Conservation (phyloP, 2,329 filamentous ascomycete species). For the Herpotrichia juniperi region DNA sequence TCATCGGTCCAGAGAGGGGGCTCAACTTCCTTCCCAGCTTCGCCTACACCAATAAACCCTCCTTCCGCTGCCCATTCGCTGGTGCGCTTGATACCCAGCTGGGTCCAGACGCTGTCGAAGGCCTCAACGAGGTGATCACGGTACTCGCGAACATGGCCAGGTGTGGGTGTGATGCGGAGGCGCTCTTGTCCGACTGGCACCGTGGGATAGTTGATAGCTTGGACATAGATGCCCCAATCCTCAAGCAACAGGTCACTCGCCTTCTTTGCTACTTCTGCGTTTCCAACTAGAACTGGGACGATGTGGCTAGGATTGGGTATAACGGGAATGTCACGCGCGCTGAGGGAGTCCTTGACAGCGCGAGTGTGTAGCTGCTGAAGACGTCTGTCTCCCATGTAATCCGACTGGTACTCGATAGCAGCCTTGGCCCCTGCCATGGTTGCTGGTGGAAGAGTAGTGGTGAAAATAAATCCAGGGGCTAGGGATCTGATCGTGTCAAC, state of each 20-base stretch:
- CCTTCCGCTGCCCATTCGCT: slow-evolving; percentile 90
- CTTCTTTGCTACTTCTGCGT: slow-evolving; percentile 88
- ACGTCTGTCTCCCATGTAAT: slow-evolving; percentile 81
- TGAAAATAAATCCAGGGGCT: slow-evolving; percentile 98
- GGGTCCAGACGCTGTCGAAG: slow-evolving; percentile 84
- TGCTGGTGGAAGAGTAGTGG: slow-evolving; percentile 91
- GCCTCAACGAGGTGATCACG: slow-evolving; percentile 85
- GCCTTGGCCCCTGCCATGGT: slow-evolving; percentile 94
- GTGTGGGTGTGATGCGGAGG: slow-evolving; percentile 93
- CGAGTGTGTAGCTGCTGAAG: slow-evolving; percentile 97
- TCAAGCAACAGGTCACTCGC: slow-evolving; percentile 91
- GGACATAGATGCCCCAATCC: slow-evolving; percentile 93
- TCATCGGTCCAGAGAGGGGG: slow-evolving; percentile 89
- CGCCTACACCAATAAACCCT: slow-evolving; percentile 93
- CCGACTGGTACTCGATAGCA: slow-evolving; percentile 93
- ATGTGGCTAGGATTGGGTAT: slow-evolving; percentile 99
- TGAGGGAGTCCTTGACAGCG: slow-evolving; percentile 85
- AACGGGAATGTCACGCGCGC: slow-evolving; percentile 84
- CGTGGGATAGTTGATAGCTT: slow-evolving; percentile 98
- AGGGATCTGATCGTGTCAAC: slow-evolving; percentile 94
- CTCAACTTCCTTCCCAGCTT: slow-evolving; percentile 63
- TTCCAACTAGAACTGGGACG: slow-evolving; percentile 89
- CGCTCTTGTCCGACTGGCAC: slow-evolving; percentile 98
- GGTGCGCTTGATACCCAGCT: slow-evolving; percentile 89
- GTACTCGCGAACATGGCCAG: slow-evolving; percentile 84